Conservation (phyloP, 202 grass and related monocot species). For the Elaeis oleifera region DNA sequence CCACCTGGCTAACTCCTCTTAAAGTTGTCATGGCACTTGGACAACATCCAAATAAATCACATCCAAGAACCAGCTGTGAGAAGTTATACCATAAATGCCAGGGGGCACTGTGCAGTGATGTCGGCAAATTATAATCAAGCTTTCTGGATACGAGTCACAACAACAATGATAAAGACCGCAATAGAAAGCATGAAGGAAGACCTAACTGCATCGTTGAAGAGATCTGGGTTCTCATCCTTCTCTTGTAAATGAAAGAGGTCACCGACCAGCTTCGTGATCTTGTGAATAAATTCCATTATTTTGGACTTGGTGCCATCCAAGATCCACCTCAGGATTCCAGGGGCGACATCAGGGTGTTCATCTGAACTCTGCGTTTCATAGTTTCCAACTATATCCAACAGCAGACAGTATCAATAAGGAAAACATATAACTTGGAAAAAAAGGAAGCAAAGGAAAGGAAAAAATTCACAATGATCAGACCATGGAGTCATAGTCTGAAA, state of each 20-base stretch:
- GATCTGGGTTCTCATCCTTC: conserved; percentile 19
- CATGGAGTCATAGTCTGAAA: no score
- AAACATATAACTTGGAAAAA: not conserved
- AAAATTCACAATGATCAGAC: no score
- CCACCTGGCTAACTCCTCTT: no score
- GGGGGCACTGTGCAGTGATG: not conserved
- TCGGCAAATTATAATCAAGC: conserved; percentile 14
- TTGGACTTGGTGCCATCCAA: conserved; percentile 44
- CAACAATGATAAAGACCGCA: conserved; percentile 67
- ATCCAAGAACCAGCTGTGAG: no score
- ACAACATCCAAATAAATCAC: no score
- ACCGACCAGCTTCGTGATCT: conserved; percentile 45
- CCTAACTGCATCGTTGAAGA: conserved; percentile 40
- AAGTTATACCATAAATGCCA: no score
- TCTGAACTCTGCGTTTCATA: conserved; percentile 10
- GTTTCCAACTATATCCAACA: conserved; percentile 14
- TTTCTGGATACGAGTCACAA: conserved; percentile 35
- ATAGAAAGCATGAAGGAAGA: conserved; percentile 72
- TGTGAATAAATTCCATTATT: conserved; percentile 56
- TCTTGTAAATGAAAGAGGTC: conserved; percentile 30
- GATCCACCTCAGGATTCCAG: conserved; percentile 51
- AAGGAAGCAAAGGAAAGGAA: no score
- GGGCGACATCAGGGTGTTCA: conserved; percentile 18
- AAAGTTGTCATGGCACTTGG: no score
- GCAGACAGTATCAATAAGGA: conserved; percentile 9